Conservation (phyloP, 2,329 filamentous ascomycete genomes). For the Stachybotrys chlorohalonatus region DNA sequence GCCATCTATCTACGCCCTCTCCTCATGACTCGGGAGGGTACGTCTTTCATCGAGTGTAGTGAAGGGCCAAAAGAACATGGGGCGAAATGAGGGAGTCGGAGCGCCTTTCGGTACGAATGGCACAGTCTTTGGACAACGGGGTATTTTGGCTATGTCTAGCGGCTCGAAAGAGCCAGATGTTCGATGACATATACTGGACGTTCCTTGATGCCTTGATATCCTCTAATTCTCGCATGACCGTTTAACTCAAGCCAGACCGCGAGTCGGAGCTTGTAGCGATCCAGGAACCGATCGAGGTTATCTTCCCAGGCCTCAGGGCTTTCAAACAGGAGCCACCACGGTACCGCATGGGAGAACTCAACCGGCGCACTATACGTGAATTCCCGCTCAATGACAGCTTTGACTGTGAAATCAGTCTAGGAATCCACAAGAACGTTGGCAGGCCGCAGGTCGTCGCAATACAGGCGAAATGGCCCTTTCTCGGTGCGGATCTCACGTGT, state of each 20-base stretch:
- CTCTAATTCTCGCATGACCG: background rate
- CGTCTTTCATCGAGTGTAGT: background rate
- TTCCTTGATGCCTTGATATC: constrained; percentile 19
- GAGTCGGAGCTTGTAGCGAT: constrained; percentile 19
- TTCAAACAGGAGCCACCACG: constrained; percentile 29
- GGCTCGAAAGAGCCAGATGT: constrained; percentile 25
- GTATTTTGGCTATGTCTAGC: constrained; percentile 23
- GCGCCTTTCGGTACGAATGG: constrained; percentile 22
- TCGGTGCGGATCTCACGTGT: constrained; percentile 1
- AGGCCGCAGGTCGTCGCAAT: constrained; percentile 14
- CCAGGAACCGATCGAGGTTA: constrained; percentile 18
- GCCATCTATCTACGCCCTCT: background rate
- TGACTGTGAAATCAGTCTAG: background rate
- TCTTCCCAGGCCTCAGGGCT: constrained; percentile 19
- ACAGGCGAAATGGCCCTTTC: constrained; percentile 13
- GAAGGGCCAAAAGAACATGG: constrained; percentile 15
- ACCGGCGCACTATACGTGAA: constrained; percentile 22
- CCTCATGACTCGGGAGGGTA: background rate
- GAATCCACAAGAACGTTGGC: background rate
- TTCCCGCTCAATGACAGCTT: constrained; percentile 31
- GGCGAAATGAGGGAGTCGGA: background rate
- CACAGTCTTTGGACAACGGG: constrained; percentile 24
- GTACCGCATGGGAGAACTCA: constrained; percentile 23
- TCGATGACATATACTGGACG: constrained; percentile 27
- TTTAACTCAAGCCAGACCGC: constrained; percentile 19